Evolutionary conservation across 78 protist genomes (phyloP), one percentile per base, ranked within the genome.

Genomic region (Dictyostelium purpureum): DNA sequence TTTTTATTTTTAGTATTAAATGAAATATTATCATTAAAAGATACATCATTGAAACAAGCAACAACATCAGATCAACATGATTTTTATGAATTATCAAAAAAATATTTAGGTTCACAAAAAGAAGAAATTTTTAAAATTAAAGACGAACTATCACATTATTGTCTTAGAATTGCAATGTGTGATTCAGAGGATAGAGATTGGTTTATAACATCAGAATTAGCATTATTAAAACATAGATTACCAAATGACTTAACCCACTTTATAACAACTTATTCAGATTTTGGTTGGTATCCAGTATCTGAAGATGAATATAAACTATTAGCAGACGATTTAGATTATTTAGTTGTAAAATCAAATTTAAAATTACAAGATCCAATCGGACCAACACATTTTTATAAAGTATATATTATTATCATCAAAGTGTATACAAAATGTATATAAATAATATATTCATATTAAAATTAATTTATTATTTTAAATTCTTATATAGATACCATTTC

Each of bases 81-180:
- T 9, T 67, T 67, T 38, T 6, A n/a, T 67, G 24, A 21, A 16
- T 67, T 67, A 38, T 18, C 16, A 33, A 74, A 21, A 18, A 24
- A 37, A 74, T 74, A 4, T 33, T 37, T 37, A 74, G 80, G 51
- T 0, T 21, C 3, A 14, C 21, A 74, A 40, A 51, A 74, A 35
- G 35, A 26, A 7, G 56, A 43, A 51, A 11, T 6, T 19, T n/a
- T 4, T 51, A 40, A 51, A 6, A 26, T 37, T 10, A 83, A 73
- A 73, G 91, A 83, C 57, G 91, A 83, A 31, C 1, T 43, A 35
- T 83, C 91, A 70, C 91, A 83, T 45, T 83, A 12, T 73, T 57
- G 61, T 16, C 35, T 70, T 6, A 70, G 91, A 59, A 21, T 83
- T 6, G 91, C 91, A 59, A 73, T 83, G 81, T 49, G 78, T 56